Evolutionary conservation across 371 early-diverging fungal species (phyloP).

Genomic region (Mucor indicus): DNA sequence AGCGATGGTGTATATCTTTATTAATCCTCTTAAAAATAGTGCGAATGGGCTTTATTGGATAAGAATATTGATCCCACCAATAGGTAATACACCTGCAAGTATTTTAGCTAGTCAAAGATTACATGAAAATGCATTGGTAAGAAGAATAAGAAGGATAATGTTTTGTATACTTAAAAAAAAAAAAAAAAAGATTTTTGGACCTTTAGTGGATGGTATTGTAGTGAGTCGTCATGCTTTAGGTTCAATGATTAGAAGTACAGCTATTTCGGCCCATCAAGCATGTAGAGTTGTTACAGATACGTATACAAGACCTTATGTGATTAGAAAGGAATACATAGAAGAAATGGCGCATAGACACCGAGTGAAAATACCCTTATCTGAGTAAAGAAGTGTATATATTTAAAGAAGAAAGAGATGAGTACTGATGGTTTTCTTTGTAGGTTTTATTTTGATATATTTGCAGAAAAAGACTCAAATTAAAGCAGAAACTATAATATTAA

Average conservation of each 20-base stretch:
- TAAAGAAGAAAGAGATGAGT: background rate
- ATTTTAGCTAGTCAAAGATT: conserved; percentile 37
- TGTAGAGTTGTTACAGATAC: conserved; percentile 56
- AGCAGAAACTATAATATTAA: too few relatives aligned
- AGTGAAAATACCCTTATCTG: conserved; percentile 44
- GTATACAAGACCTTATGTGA: conserved; percentile 54
- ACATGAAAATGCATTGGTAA: conserved; percentile 49
- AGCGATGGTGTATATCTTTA: conserved; percentile 52
- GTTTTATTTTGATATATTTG: conserved; percentile 16
- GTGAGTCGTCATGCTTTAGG: conserved; percentile 70
- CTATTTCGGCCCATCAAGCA: conserved; percentile 66
- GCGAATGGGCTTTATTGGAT: conserved; percentile 58
- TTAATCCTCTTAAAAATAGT: conserved; percentile 52
- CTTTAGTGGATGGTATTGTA: conserved; percentile 70
- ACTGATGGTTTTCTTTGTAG: background rate
- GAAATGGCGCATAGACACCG: conserved; percentile 55
- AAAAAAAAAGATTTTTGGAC: conserved; percentile 52
- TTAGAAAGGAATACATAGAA: conserved; percentile 58
- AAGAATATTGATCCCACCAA: conserved; percentile 38
- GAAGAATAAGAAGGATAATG: background rate
- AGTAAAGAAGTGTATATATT: conserved; percentile 19
- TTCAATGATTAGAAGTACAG: conserved; percentile 64
- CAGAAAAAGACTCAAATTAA: conserved; percentile 2
- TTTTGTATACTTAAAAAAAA: background rate
- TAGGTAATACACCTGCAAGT: conserved; percentile 23